A percentile compares a stretch with the other conserved stretches of the same genome.
Conservation (phyloP, 164 flowering plant genomes). For the Macadamia tetraphylla region DNA sequence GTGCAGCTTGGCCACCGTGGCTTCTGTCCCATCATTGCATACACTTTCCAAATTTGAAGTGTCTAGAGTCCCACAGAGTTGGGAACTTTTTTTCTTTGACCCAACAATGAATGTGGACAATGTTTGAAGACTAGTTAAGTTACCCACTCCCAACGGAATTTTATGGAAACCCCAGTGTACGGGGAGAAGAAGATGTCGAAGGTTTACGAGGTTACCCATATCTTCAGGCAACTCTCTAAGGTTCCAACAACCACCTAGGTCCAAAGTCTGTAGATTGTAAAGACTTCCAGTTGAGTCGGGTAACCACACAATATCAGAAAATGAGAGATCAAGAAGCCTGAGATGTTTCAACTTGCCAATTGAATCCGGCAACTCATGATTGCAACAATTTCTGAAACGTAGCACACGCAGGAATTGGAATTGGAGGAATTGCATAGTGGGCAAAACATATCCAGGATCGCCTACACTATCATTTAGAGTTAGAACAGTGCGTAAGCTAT, state of each 20-base stretch:
- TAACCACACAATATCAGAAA: conserved; percentile 14
- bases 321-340: conserved; percentile 24
- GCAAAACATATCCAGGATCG: too few species aligned
- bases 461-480: too few species aligned
- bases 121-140: conserved; percentile 16
- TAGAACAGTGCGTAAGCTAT: conserved; percentile 22
- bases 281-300: conserved; percentile 23
- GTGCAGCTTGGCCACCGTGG: conserved; percentile 13
- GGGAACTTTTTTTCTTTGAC: background rate
- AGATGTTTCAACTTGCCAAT: conserved; percentile 18
- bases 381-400: conserved; percentile 7
- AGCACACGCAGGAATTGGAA: conserved; percentile 16
- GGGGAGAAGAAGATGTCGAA: conserved; percentile 16
- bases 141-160: conserved; percentile 15
- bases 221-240: conserved; percentile 18
- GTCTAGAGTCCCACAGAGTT: conserved; percentile 13
- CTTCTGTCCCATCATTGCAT: background rate
- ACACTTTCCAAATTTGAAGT: conserved; percentile 21
- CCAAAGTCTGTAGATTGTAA: conserved; percentile 28
- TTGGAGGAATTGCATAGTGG: background rate
- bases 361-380: background rate
- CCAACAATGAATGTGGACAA: conserved; percentile 14
- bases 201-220: conserved; percentile 12
- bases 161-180: background rate
- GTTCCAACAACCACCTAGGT: conserved; percentile 10